A percentile compares a stretch with the other conserved stretches of the same genome.
Conservation (phyloP, 2,329 filamentous ascomycete species). For the Biscogniauxia mediterranea region DNA sequence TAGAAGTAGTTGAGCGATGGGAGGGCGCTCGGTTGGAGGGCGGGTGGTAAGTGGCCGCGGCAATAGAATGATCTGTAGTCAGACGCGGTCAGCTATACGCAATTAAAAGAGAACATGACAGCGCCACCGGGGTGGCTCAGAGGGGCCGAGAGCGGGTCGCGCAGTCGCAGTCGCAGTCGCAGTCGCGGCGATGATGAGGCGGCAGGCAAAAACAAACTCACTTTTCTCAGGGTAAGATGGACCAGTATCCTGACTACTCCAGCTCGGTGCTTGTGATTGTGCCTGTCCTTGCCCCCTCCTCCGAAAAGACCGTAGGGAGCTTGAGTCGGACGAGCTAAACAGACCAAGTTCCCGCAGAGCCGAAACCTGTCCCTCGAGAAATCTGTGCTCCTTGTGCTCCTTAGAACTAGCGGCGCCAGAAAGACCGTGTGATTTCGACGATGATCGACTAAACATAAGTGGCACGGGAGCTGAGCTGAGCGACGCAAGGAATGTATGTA, state of each 20-base stretch:
- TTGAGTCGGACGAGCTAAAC: constrained; percentile 40
- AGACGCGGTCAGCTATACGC: constrained; percentile 25
- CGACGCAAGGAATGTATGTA: constrained; percentile 14
- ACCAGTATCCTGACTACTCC: constrained; percentile 27
- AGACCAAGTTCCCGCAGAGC: constrained; percentile 38
- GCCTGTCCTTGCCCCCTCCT: constrained; percentile 17
- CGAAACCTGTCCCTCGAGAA: constrained; percentile 36
- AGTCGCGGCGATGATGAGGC: constrained; percentile 13
- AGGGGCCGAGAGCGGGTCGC: constrained; percentile 3
- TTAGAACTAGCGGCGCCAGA: constrained; percentile 27
- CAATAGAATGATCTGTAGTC: constrained; percentile 38
- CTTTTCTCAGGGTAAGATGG: constrained; percentile 42
- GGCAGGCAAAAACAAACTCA: constrained; percentile 28
- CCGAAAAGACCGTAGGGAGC: constrained; percentile 30
- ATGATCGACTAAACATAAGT: constrained; percentile 47
- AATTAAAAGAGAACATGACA: constrained; percentile 9
- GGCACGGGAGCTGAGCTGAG: constrained; percentile 19
- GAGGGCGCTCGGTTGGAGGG: constrained; percentile 35
- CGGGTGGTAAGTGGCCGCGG: constrained; percentile 34
- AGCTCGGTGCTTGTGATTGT: constrained; percentile 15
- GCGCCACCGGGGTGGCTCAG: constrained; percentile 1
- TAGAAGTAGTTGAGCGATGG: constrained; percentile 39
- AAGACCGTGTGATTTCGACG: constrained; percentile 37
- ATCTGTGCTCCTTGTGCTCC: constrained; percentile 41
- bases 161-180: not conserved